These are phyloP conservation scores for Fusarium zealandicum DNA, from an alignment of 2,329 filamentous ascomycete species.

Conservation along the genomic window DNA sequence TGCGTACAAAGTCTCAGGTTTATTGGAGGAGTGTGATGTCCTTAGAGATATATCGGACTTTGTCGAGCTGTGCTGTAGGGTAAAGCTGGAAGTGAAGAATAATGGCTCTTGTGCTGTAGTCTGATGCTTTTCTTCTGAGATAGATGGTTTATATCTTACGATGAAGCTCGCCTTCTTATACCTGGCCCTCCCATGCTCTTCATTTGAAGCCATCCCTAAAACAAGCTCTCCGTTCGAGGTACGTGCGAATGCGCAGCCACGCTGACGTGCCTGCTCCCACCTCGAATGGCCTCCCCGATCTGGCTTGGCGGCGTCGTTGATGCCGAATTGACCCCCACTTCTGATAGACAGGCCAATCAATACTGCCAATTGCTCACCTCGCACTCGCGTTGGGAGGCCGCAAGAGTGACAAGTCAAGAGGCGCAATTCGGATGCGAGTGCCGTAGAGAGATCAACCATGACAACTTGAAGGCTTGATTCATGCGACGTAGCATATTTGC, in stretches of 20 bases:
- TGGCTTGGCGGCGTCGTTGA: slow-evolving; percentile 18
- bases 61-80: neutral
- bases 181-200: neutral
- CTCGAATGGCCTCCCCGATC: slow-evolving; percentile 31
- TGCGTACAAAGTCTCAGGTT: neutral
- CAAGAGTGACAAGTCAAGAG: slow-evolving; percentile 1
- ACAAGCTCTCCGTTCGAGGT: slow-evolving; percentile 25
- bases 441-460: too few relatives aligned
- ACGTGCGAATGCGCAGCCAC: slow-evolving; percentile 29
- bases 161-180: slow-evolving; percentile 18
- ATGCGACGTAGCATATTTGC: neutral
- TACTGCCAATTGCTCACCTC: neutral
- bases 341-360: slow-evolving; percentile 5
- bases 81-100: neutral
- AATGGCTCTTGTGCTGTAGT: neutral
- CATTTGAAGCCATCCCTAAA: slow-evolving; percentile 10
- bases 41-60: neutral
- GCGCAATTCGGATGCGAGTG: slow-evolving; percentile 14
- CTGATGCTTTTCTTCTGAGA: neutral
- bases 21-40: neutral
- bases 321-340: neutral
- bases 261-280: slow-evolving; percentile 10
- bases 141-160: neutral
- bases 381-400: slow-evolving; percentile 12
- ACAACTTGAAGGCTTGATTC: neutral